Conservation (phyloP, 2,329 filamentous ascomycete species). For the Ceratocystis cubensis region DNA sequence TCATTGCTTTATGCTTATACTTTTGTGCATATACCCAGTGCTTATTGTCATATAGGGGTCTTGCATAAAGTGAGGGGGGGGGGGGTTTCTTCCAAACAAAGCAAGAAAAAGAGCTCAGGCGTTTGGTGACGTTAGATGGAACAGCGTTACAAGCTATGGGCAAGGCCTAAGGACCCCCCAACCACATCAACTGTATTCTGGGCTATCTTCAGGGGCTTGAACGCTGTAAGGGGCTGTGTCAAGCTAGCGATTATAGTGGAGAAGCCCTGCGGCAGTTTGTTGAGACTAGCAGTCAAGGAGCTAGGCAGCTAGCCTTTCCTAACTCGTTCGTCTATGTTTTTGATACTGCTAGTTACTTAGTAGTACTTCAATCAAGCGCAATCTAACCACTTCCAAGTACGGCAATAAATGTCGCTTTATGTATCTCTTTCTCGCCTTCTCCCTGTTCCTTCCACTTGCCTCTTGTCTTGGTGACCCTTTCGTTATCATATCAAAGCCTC, state of each 20-base stretch:
- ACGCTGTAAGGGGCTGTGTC: background rate
- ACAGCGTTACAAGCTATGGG: background rate
- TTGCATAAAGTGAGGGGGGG: background rate
- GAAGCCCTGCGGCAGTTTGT: background rate
- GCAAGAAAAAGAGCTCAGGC: background rate
- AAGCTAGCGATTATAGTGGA: background rate
- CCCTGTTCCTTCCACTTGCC: background rate
- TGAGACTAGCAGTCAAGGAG: background rate
- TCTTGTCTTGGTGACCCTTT: background rate
- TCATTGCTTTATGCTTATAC: background rate
- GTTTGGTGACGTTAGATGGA: background rate
- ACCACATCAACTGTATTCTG: background rate
- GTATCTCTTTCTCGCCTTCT: background rate
- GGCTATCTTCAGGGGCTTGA: background rate
- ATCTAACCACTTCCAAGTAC: background rate
- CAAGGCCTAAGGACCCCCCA: background rate
- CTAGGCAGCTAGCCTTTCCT: background rate
- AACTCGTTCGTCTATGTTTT: too few relatives aligned
- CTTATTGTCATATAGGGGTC: background rate
- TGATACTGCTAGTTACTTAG: too few relatives aligned
- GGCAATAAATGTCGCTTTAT: background rate
- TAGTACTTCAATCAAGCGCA: background rate
- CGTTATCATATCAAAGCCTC: background rate
- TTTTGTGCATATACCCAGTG: background rate
- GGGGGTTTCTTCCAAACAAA: background rate